Evolutionary conservation across 148 eudicot species (phyloP), one percentile per base, ranked within the genome.

Genomic region (Vaccinium myrtillus): DNA sequence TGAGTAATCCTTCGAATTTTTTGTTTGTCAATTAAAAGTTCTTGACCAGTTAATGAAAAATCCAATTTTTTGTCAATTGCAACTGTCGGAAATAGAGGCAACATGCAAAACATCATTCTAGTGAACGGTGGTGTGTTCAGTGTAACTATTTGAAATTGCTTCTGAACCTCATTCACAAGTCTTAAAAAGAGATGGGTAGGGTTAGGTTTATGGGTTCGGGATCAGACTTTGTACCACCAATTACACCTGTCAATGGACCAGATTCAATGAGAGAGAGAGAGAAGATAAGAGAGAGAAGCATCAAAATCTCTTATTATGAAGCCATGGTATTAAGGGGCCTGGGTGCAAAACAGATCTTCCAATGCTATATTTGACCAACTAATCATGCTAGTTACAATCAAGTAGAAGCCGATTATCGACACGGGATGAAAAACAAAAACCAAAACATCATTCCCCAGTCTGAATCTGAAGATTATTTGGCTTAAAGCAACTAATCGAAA

Each of bases 341-440:
- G 23, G 25, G 25, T 61, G n/a, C 10, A 61, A 21, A 21, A 6
- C 61, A 56, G 61, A 56, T 56, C 61, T 16, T 16, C 61, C 21
- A 56, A 80, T 51, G 16, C 43, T 61, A 79, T 58, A 48, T 8
- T 32, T 61, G 1, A 59, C 54, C 74, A 48, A 53, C n/a, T n/a
- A 63, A 48, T 23, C 75, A 67, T 15, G 25, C 21, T 13, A 80
- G 32, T 61, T 61, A 61, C 83, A 80, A 80, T 80, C 73, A 39
- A 80, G 12, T 36, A n/a, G 50, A 19, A 61, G 7, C 10, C 70
- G 8, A 13, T 21, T 32, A 16, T 30, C 21, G 3, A 55, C 27
- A 55, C 1, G 4, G 6, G 9, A 6, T 1, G 50, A 16, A 43
- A 16, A 61, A 7, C 10, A 16, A 16, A 59, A 39, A 39, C 65